A percentile compares a stretch with the other conserved stretches of the same genome.
These are phyloP conservation scores for Danielia oregonensis DNA, from an alignment of 805 yeast genomes.

Conservation along the genomic window DNA sequence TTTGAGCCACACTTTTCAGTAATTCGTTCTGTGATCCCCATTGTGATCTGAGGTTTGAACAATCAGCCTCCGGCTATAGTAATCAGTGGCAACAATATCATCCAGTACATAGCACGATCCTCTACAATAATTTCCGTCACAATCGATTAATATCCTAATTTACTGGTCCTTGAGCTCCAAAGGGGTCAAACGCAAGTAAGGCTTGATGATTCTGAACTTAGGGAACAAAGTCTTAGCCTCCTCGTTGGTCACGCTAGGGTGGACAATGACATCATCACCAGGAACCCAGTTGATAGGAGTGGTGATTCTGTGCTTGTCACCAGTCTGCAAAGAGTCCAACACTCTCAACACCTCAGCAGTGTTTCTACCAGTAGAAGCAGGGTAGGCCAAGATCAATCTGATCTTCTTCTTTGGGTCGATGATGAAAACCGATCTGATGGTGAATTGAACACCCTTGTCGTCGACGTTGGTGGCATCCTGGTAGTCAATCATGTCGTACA, in stretches of 20 bases:
- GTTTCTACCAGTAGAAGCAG: slow-evolving; percentile 94
- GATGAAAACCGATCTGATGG: slow-evolving; percentile 88
- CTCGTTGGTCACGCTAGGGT: slow-evolving; percentile 77
- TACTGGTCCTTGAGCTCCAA: slow-evolving; percentile 30
- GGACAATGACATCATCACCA: slow-evolving; percentile 90
- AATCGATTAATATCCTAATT: too few species aligned
- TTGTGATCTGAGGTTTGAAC: too few species aligned
- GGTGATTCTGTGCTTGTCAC: slow-evolving; percentile 78
- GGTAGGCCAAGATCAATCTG: slow-evolving; percentile 82
- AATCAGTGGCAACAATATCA: too few species aligned
- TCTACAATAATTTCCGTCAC: too few species aligned
- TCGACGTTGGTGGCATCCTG: slow-evolving; percentile 71
- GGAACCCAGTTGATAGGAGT: slow-evolving; percentile 91
- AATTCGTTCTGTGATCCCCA: too few species aligned
- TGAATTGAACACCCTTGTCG: slow-evolving; percentile 68
- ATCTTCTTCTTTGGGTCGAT: slow-evolving; percentile 89
- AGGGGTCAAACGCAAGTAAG: slow-evolving; percentile 73
- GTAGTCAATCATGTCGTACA: slow-evolving; percentile 86
- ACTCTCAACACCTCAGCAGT: slow-evolving; percentile 89
- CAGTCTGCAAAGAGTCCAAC: slow-evolving; percentile 80
- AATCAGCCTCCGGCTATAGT: too few species aligned
- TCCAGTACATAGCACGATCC: too few species aligned
- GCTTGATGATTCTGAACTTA: slow-evolving; percentile 79
- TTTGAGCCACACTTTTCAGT: too few species aligned
- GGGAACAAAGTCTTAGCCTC: slow-evolving; percentile 74